phyloP scores from a whole-genome alignment of 306 rosid species.

The Dryas drummondii region DNA sequence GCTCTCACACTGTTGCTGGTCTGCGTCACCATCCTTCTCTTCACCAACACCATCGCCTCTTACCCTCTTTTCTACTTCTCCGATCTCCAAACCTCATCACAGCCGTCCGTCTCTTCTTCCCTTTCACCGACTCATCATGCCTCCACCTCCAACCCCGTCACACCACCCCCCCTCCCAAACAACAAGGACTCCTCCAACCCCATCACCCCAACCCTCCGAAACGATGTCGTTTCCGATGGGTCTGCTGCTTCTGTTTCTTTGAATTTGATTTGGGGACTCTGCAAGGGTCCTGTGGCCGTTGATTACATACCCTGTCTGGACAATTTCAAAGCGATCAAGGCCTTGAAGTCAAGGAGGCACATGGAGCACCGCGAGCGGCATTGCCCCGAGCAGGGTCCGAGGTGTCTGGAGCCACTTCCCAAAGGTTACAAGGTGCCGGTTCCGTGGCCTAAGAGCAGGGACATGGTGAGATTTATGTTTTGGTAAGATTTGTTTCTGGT shows the following conservation, averaged over 20 bases:
- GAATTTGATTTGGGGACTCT: slow-evolving; percentile 55
- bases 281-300: slow-evolving; percentile 41
- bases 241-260: not conserved
- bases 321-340: slow-evolving; percentile 64
- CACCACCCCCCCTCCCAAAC: not conserved
- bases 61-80: slow-evolving; percentile 42
- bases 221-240: not conserved
- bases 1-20: slow-evolving; percentile 51
- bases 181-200: not conserved
- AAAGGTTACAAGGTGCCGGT: slow-evolving; percentile 62
- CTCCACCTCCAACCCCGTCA: slow-evolving; percentile 8
- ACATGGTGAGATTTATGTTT: slow-evolving; percentile 93
- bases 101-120: too few relatives aligned
- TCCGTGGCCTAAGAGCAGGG: slow-evolving; percentile 97
- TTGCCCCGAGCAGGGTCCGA: slow-evolving; percentile 53
- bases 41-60: slow-evolving; percentile 40
- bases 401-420: slow-evolving; percentile 74
- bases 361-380: slow-evolving; percentile 97
- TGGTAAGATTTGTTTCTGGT: slow-evolving; percentile 45
- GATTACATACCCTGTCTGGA: slow-evolving; percentile 92
- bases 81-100: slow-evolving; percentile 26
- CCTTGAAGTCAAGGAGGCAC: slow-evolving; percentile 65
- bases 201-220: slow-evolving; percentile 2
- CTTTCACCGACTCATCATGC: too few relatives aligned
- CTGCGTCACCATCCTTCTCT: slow-evolving; percentile 47